Base-by-base conservation (phyloP, 768 basidiomycete genomes). In the Suillus occidentalis region DNA sequence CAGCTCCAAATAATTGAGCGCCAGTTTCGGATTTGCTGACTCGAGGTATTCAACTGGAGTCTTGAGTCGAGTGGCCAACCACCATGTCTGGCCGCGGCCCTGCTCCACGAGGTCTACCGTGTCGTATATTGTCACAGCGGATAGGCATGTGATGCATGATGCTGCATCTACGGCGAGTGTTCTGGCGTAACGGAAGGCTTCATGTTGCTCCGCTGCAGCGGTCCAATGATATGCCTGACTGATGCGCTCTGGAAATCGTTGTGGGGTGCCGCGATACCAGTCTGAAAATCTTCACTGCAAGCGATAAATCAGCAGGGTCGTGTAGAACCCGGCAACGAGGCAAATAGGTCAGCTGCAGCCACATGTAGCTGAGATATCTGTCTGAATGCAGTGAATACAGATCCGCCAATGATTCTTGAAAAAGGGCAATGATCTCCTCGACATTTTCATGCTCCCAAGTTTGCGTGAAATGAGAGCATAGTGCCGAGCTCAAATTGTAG, bases 11-110 rank as follows among this genome's bases (percentile, higher is more conserved):
- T 31, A 31, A 31, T 31, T 31, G 4, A n/a, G n/a, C 9, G 45
- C 45, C 4, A 50, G 34, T 3, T 42, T 1, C 1, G 28, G 3
- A 31, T 67, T 59, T 3, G 14, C 14, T 3, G 18, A 37, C 16
- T 60, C 37, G 16, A 75, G 67, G 53, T 66, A 64, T 58, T 76
- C 73, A 9, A 73, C 37, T 16, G 73, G 69, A 8, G 70, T 68
- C 4, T 70, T 69, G 6, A 74, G 70, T 18, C 70, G 67, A 16
- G 69, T 58, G 3, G 74, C 42, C 58, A 75, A 71, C n/a, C 65
- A 68, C 75, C 75, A 76, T 1, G 72, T 67, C 16, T 74, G 61
- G 10, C 70, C 45, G n/a, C 10, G 45, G 0, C 45, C 45, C n/a
- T 47, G 20, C 71, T 76, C 75, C 49, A 72, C 53, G 28, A 28